A percentile compares a stretch with the other conserved stretches of the same genome.
Evolutionary conservation across 352 stramenopile genomes (phyloP).

Genomic region (Pythium apleroticum): DNA sequence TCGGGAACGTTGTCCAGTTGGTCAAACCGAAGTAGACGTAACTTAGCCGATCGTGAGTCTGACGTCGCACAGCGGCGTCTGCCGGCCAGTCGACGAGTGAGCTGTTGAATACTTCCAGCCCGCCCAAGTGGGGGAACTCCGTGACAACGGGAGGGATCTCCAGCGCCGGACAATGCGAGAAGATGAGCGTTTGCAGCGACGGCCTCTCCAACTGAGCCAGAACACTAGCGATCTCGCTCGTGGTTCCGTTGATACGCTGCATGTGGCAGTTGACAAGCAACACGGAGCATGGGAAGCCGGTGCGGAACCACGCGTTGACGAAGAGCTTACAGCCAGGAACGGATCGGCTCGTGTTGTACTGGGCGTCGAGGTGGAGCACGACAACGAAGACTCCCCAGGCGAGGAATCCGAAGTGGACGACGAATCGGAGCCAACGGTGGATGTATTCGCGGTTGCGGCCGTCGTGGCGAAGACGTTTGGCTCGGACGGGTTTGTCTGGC

Average conservation of each 20-base stretch:
- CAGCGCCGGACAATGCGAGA: slow-evolving; percentile 22
- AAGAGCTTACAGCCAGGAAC: slow-evolving; percentile 11
- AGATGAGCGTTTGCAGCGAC: slow-evolving; percentile 14
- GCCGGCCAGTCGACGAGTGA: slow-evolving; percentile 17
- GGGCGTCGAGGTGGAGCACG: slow-evolving; percentile 8
- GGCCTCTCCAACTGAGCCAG: slow-evolving; percentile 5
- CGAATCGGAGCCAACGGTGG: background rate
- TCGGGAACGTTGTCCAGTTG: too few species aligned
- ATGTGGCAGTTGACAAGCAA: slow-evolving; percentile 22
- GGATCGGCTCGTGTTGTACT: background rate
- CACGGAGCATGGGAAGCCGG: slow-evolving; percentile 17
- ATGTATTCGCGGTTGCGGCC: too few species aligned
- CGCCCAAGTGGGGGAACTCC: slow-evolving; percentile 9
- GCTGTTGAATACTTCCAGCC: slow-evolving; percentile 24
- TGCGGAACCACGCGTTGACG: slow-evolving; percentile 10
- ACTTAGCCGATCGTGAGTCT: background rate
- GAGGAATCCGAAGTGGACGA: background rate
- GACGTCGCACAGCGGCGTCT: background rate
- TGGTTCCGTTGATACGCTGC: background rate
- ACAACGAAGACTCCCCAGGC: slow-evolving; percentile 2
- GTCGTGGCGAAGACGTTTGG: background rate
- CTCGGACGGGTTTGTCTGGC: too few species aligned
- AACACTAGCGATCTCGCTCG: background rate
- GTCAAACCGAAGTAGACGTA: slow-evolving; percentile 11
- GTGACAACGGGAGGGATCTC: slow-evolving; percentile 8